Evolutionary conservation across 768 basidiomycete genomes (phyloP).

Genomic region (Dentipellis sp.): DNA sequence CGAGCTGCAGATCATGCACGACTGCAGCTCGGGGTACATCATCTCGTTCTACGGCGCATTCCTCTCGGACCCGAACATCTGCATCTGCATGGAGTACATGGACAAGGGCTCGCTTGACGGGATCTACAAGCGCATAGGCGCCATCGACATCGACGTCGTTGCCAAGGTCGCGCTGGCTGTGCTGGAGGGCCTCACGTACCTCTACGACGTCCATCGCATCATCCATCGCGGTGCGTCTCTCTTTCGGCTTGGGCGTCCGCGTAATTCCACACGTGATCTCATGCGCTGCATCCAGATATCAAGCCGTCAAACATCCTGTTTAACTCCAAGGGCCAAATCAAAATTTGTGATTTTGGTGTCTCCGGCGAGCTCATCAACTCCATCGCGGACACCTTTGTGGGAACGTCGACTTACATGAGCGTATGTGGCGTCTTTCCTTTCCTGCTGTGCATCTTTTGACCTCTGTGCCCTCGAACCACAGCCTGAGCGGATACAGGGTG

Average conservation of each 20-base stretch:
- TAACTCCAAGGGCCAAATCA: slow-evolving; percentile 93
- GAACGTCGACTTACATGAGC: slow-evolving; percentile 99
- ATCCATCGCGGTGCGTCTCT: slow-evolving; percentile 87
- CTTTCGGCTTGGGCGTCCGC: background rate
- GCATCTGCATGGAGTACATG: slow-evolving; percentile 97
- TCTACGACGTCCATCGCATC: slow-evolving; percentile 95
- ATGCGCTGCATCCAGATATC: slow-evolving; percentile 58
- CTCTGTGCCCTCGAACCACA: slow-evolving; percentile 24
- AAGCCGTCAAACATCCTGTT: slow-evolving; percentile 97
- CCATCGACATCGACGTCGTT: slow-evolving; percentile 89
- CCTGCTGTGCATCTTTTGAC: slow-evolving; percentile 6
- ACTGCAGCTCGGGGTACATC: slow-evolving; percentile 89
- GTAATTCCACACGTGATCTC: background rate
- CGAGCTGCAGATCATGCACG: slow-evolving; percentile 98
- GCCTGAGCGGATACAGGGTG: slow-evolving; percentile 99
- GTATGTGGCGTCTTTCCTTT: slow-evolving; percentile 38
- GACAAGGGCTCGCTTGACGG: slow-evolving; percentile 91
- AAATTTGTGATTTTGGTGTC: slow-evolving; percentile 99
- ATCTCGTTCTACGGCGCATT: slow-evolving; percentile 98
- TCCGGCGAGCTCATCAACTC: slow-evolving; percentile 98
- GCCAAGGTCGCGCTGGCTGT: slow-evolving; percentile 93
- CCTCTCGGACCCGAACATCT: slow-evolving; percentile 94
- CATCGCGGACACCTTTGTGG: slow-evolving; percentile 98
- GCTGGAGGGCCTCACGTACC: slow-evolving; percentile 88
- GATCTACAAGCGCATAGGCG: slow-evolving; percentile 92